These are phyloP conservation scores for Tylopilus vinaceipallidus DNA, from an alignment of 768 basidiomycete genomes.

Conservation along the genomic window DNA sequence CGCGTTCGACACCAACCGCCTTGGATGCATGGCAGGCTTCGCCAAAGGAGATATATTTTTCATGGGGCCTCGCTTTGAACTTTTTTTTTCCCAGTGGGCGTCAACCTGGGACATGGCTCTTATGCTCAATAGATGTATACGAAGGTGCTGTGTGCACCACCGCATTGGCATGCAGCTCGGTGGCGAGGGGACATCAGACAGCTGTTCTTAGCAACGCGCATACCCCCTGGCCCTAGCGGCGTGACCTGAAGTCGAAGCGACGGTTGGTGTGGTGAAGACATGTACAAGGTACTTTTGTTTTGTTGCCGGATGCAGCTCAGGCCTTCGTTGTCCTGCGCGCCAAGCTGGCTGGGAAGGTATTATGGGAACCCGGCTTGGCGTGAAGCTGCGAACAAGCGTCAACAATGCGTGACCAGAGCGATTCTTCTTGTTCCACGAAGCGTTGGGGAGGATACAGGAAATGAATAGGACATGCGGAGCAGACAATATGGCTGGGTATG, in stretches of 20 bases:
- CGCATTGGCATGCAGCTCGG: not conserved
- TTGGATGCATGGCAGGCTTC: not conserved
- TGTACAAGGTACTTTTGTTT: not conserved
- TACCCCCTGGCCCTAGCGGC: not conserved
- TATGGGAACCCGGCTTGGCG: conserved; percentile 8
- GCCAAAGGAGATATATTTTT: not conserved
- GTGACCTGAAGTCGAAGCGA: not conserved
- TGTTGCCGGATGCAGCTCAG: not conserved
- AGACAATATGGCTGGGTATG: conserved; percentile 7
- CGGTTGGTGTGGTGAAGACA: not conserved
- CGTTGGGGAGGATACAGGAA: not conserved
- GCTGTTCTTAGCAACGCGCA: not conserved
- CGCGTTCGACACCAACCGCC: not conserved
- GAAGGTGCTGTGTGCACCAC: not conserved
- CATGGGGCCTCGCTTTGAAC: not conserved
- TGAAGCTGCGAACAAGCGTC: not conserved
- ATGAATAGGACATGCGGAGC: conserved; percentile 14
- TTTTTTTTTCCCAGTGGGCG: not conserved
- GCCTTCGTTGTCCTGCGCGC: not conserved
- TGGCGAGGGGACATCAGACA: not conserved
- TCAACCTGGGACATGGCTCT: no score
- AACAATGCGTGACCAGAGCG: not conserved
- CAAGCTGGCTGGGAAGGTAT: no score
- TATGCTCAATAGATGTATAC: no score
- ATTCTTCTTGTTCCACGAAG: not conserved